Evolutionary conservation across 2,329 filamentous ascomycete species (phyloP).

Genomic region (Mycocentrospora acerina): DNA sequence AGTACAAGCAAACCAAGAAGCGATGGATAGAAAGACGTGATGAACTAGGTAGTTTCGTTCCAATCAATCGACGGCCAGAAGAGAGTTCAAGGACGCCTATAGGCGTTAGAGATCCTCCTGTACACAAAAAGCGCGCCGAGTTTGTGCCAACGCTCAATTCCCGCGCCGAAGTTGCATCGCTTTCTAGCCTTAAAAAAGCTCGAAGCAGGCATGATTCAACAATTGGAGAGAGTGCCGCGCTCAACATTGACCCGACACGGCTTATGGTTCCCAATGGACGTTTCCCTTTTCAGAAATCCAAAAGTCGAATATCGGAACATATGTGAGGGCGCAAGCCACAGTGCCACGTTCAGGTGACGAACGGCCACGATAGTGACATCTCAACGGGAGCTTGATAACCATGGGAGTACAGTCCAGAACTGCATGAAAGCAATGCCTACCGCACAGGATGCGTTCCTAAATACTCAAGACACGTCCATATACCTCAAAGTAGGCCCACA

Average conservation of each 20-base stretch:
- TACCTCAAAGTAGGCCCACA: too few relatives aligned
- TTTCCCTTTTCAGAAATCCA: too few relatives aligned
- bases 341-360: too few relatives aligned
- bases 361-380: too few relatives aligned
- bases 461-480: too few relatives aligned
- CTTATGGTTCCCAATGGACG: background rate
- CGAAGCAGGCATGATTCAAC: constrained; percentile 1
- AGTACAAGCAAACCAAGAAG: constrained; percentile 4
- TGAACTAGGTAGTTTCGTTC: constrained; percentile 1
- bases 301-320: too few relatives aligned
- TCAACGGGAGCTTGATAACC: too few relatives aligned
- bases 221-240: background rate
- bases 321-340: too few relatives aligned
- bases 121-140: background rate
- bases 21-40: constrained; percentile 1
- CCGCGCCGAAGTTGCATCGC: background rate
- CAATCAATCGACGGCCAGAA: constrained; percentile 3
- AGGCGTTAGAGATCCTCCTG: background rate
- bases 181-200: background rate
- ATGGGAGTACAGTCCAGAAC: too few relatives aligned
- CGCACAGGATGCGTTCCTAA: too few relatives aligned
- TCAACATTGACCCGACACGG: background rate
- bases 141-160: background rate
- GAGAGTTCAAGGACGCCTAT: background rate
- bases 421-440: too few relatives aligned